Base-by-base conservation (phyloP, 2,329 filamentous ascomycete species). In the Fusarium sp. region DNA sequence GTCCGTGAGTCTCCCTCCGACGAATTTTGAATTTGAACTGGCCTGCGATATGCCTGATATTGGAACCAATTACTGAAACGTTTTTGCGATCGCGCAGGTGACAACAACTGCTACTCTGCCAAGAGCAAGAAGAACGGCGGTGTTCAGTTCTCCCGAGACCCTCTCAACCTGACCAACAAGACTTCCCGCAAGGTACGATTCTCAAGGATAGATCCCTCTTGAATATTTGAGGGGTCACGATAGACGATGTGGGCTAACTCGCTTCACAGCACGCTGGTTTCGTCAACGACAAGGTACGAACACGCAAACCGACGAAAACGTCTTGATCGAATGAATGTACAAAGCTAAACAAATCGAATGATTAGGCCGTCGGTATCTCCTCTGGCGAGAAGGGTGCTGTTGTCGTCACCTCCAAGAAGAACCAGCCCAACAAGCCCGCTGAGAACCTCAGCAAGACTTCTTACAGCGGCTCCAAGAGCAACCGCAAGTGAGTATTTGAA, bases 141-240 rank as follows among this genome's bases (percentile, higher is more conserved):
- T 82, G 87, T 92, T 77, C 92, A 93, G 85, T 94, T 99, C 89
- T 98, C 95, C 76, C 92, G 92, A 77, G 95, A 98, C 82, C 93
- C 95, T 78, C 85, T 98, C 76, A 99, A 98, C 90, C 85, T 98
- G 84, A 88, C 85, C 82, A 98, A 98, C 91, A 87, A 91, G 85
- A 92, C 97, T 88, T 91, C 88, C 77, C 92, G 93, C 86, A 98
- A 97, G 91, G 93, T 96, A 84, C 72, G 71, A 55, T 58, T 44
- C n/a, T 38, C 7, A 24, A 51, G 13, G 39, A 31, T 39, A 61
- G 45, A 46, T 48, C n/a, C 17, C 18, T 36, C 10, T 39, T 26
- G 31, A 48, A 52, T 24, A 50, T 49, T 53, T 31, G 57, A 50
- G n/a, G 34, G 60, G 31, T 18, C 20, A 36, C 49, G 15, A 18